Evolutionary conservation across 2,329 filamentous ascomycete genomes (phyloP), one percentile per base, ranked within the genome.

Genomic region (Fusarium buharicum): DNA sequence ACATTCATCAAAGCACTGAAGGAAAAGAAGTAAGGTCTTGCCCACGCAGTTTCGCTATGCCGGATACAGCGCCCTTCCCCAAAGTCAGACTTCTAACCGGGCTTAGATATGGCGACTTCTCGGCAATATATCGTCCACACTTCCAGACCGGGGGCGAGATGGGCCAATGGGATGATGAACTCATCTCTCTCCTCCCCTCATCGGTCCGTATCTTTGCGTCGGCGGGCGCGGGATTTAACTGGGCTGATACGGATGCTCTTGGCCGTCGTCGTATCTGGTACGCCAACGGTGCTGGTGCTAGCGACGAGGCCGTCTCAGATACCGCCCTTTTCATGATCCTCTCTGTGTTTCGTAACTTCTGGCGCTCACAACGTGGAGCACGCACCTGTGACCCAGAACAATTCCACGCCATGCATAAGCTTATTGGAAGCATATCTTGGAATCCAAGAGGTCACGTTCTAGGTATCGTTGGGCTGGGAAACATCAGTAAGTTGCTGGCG

Each of bases 101-200:
- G 2, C 1, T 12, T 2, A 67, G 67, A 53, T 70, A 70, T 60
- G 67, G 67, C 2, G 53, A 70, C 4, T 69, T 70, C 52, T 67
- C 72, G 3, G 82, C 81, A 37, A 77, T 80, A 61, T 83, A 84
- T 66, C 78, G 86, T 3, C 86, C 86, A 0, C 85, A 86, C 62
- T 88, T 83, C 77, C 81, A 84, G 43, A 85, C 82, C 0, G 86
- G 86, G n/a, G 84, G 83, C 4, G 85, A 88, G 66, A 87, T 88
- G 85, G 83, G 83, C 27, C 81, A 79, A 13, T 88, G 85, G 84
- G 81, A 88, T 62, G 69, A 77, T 30, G 84, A 86, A 64, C 73
- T 88, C 3, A 86, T 88, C 38, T 62, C 69, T 0, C 73, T 84
- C 4, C 73, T 89, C 0, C 86, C 86, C 0, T 14, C 70, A 0